Percentiles rank a stretch among this genome's conserved stretches.
Conservation (phyloP, 2,329 filamentous ascomycete species). For the Chlorencoelia australis region DNA sequence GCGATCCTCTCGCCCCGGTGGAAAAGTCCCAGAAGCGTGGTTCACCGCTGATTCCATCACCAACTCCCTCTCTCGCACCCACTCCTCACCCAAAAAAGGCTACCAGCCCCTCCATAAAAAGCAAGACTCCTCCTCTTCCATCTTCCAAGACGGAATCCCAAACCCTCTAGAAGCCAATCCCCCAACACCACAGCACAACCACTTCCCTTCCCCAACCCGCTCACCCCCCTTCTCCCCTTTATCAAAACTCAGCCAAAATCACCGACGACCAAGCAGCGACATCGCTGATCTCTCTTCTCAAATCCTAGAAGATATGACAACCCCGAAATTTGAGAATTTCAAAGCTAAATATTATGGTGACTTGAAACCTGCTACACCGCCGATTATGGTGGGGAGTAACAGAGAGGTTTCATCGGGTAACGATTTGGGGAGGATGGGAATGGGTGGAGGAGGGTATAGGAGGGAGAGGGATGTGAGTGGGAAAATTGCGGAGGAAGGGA, state of each 20-base stretch:
- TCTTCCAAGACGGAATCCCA: constrained; percentile 27
- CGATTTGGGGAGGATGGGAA: constrained; percentile 34
- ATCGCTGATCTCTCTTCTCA: constrained; percentile 31
- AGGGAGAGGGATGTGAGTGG: constrained; percentile 62
- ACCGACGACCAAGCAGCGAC: constrained; percentile 29
- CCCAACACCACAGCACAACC: constrained; percentile 15
- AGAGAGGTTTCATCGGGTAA: constrained; percentile 50
- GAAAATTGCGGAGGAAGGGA: constrained; percentile 62
- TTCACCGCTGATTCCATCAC: constrained; percentile 24
- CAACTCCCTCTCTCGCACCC: constrained; percentile 21
- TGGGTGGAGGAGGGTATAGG: constrained; percentile 14
- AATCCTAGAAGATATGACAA: too few species aligned
- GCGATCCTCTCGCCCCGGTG: constrained; percentile 10
- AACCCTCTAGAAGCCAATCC: constrained; percentile 47
- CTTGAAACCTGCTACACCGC: constrained; percentile 42
- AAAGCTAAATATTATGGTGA: constrained; percentile 50
- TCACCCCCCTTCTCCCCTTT: constrained; percentile 33
- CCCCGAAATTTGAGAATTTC: constrained; percentile 32
- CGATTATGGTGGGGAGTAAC: constrained; percentile 37
- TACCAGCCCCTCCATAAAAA: constrained; percentile 29
- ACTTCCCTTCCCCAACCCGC: constrained; percentile 37
- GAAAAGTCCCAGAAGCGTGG: constrained; percentile 17
- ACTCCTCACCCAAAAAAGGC: constrained; percentile 10
- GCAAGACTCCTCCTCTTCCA: constrained; percentile 31
- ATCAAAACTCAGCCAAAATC: constrained; percentile 15